Base-by-base conservation (phyloP, 2,329 filamentous ascomycete genomes). In the Sporothrix euskadiensis region DNA sequence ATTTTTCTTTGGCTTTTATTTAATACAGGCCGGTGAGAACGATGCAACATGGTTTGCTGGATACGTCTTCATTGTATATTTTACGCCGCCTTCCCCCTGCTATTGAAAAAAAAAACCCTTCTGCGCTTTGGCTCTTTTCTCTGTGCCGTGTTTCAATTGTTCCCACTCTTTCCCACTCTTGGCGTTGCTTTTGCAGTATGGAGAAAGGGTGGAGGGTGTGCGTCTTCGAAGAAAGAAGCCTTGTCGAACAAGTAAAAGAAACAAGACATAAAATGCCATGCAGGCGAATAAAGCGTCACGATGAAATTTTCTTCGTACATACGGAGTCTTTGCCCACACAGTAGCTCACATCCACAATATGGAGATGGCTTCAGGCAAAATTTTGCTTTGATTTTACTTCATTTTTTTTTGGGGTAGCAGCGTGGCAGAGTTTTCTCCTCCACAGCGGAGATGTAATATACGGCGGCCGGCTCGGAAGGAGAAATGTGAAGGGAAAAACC, bases 101-200 rank as follows among this genome's bases (percentile, higher is more conserved):
- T 19, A 12, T 47, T 49, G 32, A 26, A 71, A 49, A 19, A 32
- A 44, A 19, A 56, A 47, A 69, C 59, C 16, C 39, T 61, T 69
- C 39, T 74, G 69, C 73, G 69, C 73, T 73, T 74, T 69, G 73
- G 65, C 57, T 71, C 59, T 69, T 70, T 41, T 71, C 66, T 16
- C 66, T 54, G 63, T 73, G 22, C 72, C 72, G 74, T 73, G 74
- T 72, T 73, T 75, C 72, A 73, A 73, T 59, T 41, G 47, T 69
- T 57, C 69, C 69, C 41, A 39, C 56, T 52, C 52, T 39, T 61
- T 44, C 19, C 44, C 44, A 47, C 72, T 5, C 54, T 61, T 56
- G 44, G 54, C 49, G 30, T 49, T 22, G 63, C 47, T 39, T 69
- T 54, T 44, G 66, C 66, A 69, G 66, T 47, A 69, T 56, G 26